Base-by-base conservation (phyloP, 495 filamentous ascomycete genomes). In the Xylaria cubensis region DNA sequence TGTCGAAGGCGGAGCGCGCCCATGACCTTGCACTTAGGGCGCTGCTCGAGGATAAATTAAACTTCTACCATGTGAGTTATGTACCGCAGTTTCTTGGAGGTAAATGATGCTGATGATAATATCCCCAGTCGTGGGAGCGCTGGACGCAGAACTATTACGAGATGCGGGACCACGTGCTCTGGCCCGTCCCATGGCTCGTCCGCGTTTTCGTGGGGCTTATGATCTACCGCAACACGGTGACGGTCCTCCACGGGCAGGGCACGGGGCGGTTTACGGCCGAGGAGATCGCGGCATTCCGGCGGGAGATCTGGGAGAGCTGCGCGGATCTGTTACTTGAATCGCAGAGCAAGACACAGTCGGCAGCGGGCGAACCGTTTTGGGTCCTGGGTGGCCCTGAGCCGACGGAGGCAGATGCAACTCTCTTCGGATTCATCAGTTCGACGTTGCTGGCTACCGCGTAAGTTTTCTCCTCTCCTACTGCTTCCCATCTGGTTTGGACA, bases 121-220 rank as follows among this genome's bases (percentile, higher is more conserved):
- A 15, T 44, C 53, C 55, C 7, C 24, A 64, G 84, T 73, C 67
- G 2, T 79, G 77, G 53, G 87, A 89, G 77, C 81, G 82, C 72
- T 92, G 88, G 89, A 71, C 83, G 4, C 75, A 88, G 56, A 91
- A 92, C 76, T 91, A 88, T 82, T 88, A 90, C 77, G 76, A 80
- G 9, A 89, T 90, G 88, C 86, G 90, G 39, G 83, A 84, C 46
- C 77, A 86, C 41, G 78, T 85, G 1, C 81, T 92, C 19, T 79
- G 67, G 26, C 39, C 82, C 0, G 29, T 90, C 2, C 84, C 88
- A 0, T 90, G 85, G 74, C 85, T 84, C 0, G 21, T 89, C 6
- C 85, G 83, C n/a, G 59, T 88, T 0, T 1, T 90, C 8, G 77
- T 91, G n/a, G 90, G 90, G 0, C 73, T 79, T 3, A 48, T 90